Evolutionary conservation across 179 eudicot genomes (phyloP).

Genomic region (Silene noctiflora): DNA sequence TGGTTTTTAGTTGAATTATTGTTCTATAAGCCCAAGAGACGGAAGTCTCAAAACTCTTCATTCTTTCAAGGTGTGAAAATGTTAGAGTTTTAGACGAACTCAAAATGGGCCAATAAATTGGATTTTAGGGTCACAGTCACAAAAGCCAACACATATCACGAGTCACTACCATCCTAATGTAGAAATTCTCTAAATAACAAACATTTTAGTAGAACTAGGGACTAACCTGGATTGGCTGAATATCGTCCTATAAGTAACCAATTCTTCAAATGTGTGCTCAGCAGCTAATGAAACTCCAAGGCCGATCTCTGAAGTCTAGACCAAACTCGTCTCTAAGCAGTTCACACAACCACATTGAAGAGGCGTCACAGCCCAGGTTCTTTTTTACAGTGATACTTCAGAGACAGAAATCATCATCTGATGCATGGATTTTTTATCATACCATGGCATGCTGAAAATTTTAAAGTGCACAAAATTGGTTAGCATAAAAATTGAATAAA

Average conservation of each 20-base stretch:
- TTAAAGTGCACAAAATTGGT: not conserved
- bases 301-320: not conserved
- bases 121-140: too few species aligned
- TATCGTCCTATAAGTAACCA: not conserved
- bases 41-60: too few species aligned
- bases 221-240: not conserved
- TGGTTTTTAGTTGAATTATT: too few species aligned
- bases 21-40: too few species aligned
- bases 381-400: not conserved
- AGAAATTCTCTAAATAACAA: too few species aligned
- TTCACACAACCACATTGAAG: not conserved
- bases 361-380: not conserved
- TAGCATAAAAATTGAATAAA: not conserved
- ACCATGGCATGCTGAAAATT: not conserved
- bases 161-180: too few species aligned
- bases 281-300: not conserved
- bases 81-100: too few species aligned
- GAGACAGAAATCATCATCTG: not conserved
- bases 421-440: not conserved
- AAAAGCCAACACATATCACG: too few species aligned
- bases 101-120: too few species aligned
- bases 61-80: too few species aligned
- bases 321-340: not conserved
- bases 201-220: not conserved
- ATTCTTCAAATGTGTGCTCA: not conserved